These are phyloP conservation scores for Penicillium italicum DNA, from an alignment of 2,329 filamentous ascomycete genomes.

Conservation along the genomic window DNA sequence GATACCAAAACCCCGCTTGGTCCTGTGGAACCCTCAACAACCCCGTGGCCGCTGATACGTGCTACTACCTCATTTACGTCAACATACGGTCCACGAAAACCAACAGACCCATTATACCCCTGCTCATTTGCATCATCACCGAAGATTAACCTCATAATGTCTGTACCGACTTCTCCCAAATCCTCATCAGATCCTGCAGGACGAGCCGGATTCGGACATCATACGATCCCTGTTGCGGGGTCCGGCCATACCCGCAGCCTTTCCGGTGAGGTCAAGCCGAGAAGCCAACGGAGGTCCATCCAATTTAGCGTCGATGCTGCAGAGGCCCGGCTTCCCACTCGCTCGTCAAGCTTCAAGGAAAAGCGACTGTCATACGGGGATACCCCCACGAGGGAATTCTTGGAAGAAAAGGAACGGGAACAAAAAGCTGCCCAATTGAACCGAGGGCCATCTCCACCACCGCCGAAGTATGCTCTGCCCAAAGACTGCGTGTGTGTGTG, in stretches of 20 bases:
- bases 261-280: conserved; percentile 20
- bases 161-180: conserved; percentile 18
- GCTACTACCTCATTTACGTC: neutral
- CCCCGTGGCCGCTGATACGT: conserved; percentile 4
- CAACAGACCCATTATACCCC: conserved; percentile 1
- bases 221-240: conserved; percentile 10
- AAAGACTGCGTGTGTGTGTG: neutral
- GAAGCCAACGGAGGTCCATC: conserved; percentile 37
- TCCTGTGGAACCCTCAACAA: conserved; percentile 9
- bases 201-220: conserved; percentile 10
- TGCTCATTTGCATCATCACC: conserved; percentile 14
- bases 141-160: conserved; percentile 14
- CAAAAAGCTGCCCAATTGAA: conserved; percentile 20
- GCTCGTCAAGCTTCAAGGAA: conserved; percentile 27
- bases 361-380: conserved; percentile 25
- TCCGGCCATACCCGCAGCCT: conserved; percentile 23
- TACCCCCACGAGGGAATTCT: conserved; percentile 12
- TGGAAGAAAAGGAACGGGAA: conserved; percentile 25
- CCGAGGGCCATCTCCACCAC: conserved; percentile 39
- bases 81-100: neutral
- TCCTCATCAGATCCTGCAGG: conserved; percentile 20
- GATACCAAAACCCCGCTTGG: conserved; percentile 1
- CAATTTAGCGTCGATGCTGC: conserved; percentile 36
- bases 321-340: conserved; percentile 28
- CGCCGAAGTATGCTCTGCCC: conserved; percentile 36